A percentile compares a stretch with the other conserved stretches of the same genome.
These are phyloP conservation scores for Talaromyces wortmannii DNA, from an alignment of 495 filamentous ascomycete species.

Conservation along the genomic window DNA sequence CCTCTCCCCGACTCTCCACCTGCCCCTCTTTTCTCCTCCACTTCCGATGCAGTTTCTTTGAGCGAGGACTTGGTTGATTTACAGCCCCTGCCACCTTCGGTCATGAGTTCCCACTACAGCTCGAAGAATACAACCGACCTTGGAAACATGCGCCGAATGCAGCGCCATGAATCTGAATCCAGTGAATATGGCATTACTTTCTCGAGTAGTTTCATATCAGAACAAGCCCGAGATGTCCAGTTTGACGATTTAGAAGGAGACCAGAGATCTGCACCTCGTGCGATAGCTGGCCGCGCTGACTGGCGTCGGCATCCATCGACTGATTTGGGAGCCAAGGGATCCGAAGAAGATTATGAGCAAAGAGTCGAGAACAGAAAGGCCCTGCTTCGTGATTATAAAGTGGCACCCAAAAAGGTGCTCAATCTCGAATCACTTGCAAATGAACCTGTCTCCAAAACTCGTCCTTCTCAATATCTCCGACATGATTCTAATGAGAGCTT, in stretches of 20 bases:
- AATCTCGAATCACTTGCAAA: slow-evolving; percentile 31
- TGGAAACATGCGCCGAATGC: slow-evolving; percentile 16
- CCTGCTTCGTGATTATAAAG: slow-evolving; percentile 38
- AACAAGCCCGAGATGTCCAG: slow-evolving; percentile 14
- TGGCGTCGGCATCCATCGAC: slow-evolving; percentile 22
- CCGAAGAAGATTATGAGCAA: slow-evolving; percentile 37
- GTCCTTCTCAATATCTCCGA: slow-evolving; percentile 39
- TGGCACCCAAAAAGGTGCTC: slow-evolving; percentile 34
- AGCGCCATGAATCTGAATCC: slow-evolving; percentile 18
- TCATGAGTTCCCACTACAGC: slow-evolving; percentile 30
- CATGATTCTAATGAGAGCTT: slow-evolving; percentile 79
- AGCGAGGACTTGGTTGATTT: slow-evolving; percentile 27
- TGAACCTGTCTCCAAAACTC: slow-evolving; percentile 23
- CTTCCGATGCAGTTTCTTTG: slow-evolving; percentile 21
- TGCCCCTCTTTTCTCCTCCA: slow-evolving; percentile 23
- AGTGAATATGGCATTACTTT: slow-evolving; percentile 16
- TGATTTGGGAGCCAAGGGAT: slow-evolving; percentile 5
- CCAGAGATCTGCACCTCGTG: slow-evolving; percentile 38
- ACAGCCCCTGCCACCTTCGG: slow-evolving; percentile 37
- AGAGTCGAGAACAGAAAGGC: slow-evolving; percentile 35
- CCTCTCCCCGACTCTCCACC: slow-evolving; percentile 49
- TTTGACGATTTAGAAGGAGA: slow-evolving; percentile 20
- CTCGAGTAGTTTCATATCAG: slow-evolving; percentile 11
- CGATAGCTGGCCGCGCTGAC: slow-evolving; percentile 34
- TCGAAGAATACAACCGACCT: slow-evolving; percentile 24